Evolutionary conservation across 805 yeast species (phyloP), one percentile per base, ranked within the genome.

Genomic region (Candida silvatica): DNA sequence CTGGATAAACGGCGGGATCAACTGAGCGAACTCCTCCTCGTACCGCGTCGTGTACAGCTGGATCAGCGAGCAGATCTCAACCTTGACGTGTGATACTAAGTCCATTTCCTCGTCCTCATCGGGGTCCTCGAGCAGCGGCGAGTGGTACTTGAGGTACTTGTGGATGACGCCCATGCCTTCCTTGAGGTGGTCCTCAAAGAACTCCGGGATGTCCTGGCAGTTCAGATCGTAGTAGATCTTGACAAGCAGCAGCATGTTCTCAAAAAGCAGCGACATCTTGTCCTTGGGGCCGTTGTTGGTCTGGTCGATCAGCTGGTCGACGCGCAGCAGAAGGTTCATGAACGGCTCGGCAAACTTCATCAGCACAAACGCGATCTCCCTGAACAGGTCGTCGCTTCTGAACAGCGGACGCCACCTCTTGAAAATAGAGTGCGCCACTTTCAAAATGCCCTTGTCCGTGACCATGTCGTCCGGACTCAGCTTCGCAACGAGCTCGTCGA

Each of bases 201-300:
- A 92, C 59, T 88, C 98, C 1, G 99, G 98, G 36, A 92, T 80
- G 59, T 92, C 99, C 61, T 94, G 98, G 59, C 97, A 90, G 57
- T 92, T 92, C 50, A 92, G 74, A 56, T 92, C 99, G 54, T 77
- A 86, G 59, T 84, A 94, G 25, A 94, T 74, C 54, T 92, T 90
- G 24, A 81, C 59, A 36, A 88, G 66, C 17, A 87, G 59, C 34
- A 80, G 61, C 46, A 88, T 58, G 37, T 81, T 83, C 22, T 82
- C 90, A 46, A 86, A 72, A 30, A 80, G 64, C 2, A 77, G 62
- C 23, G 52, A 53, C 39, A 87, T 62, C 18, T 66, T 61, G 0
- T 73, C 73, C 37, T 66, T 66, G 19, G 6, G 5, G 12, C 20
- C 17, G n/a, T 17, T 24, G 52, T 80, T 67, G 37, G 62, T 66